phyloP scores from a whole-genome alignment of 208 protist genomes.

The Leishmania braziliensis region DNA sequence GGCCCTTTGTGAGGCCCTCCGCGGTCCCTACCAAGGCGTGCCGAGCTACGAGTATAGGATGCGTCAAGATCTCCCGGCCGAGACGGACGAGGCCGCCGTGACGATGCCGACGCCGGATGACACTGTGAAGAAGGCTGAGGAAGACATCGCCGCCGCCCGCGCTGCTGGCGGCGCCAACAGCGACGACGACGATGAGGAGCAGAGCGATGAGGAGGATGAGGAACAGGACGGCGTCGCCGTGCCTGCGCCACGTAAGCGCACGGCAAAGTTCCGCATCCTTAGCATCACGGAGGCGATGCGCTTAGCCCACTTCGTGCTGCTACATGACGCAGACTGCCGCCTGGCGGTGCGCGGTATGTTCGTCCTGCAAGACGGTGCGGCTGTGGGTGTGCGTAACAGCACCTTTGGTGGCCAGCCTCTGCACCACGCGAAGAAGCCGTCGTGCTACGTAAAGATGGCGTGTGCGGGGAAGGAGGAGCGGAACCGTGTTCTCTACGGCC shows the following conservation, averaged over 20 bases:
- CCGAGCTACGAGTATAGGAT: constrained; percentile 88
- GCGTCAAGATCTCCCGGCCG: constrained; percentile 75
- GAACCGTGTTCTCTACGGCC: constrained; percentile 77
- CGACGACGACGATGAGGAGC: constrained; percentile 45
- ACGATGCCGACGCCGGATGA: constrained; percentile 49
- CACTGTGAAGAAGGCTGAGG: constrained; percentile 44
- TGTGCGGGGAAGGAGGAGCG: constrained; percentile 38
- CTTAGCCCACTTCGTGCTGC: constrained; percentile 83
- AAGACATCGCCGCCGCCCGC: constrained; percentile 37
- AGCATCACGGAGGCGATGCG: constrained; percentile 75
- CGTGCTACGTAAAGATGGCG: constrained; percentile 77
- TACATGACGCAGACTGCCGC: constrained; percentile 79
- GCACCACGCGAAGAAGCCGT: constrained; percentile 78
- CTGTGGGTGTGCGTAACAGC: constrained; percentile 62
- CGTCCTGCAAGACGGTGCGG: constrained; percentile 42
- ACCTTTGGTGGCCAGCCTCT: constrained; percentile 80
- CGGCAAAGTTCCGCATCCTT: constrained; percentile 82
- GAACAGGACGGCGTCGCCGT: constrained; percentile 56
- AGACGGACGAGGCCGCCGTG: constrained; percentile 61
- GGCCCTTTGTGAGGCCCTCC: constrained; percentile 80
- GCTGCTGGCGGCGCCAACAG: constrained; percentile 18
- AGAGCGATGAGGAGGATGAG: constrained; percentile 62
- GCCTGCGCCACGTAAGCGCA: constrained; percentile 40
- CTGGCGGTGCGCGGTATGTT: constrained; percentile 80
- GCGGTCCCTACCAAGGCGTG: constrained; percentile 80